phyloP scores from a whole-genome alignment of 176 grass and related monocot genomes.

The Dendrocalamus sinicus region DNA sequence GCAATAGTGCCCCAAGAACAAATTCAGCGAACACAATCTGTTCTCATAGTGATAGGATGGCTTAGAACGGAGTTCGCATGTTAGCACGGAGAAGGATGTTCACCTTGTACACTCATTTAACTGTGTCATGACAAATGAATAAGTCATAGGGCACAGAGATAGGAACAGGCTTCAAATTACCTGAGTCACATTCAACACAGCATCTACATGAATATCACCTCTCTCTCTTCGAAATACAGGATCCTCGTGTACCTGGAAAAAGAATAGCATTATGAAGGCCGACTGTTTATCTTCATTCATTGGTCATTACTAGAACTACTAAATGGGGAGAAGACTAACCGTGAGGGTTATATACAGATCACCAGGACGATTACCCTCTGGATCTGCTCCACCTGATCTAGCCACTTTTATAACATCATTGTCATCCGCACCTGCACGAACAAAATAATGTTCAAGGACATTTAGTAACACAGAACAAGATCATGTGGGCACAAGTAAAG shows the following conservation, averaged over 20 bases:
- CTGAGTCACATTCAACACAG: conserved; percentile 87
- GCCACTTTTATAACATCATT: conserved; percentile 75
- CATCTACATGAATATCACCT: conserved; percentile 91
- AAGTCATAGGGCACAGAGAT: neutral
- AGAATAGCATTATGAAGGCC: conserved; percentile 26
- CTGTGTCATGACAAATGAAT: neutral
- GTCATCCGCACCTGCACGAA: conserved; percentile 69
- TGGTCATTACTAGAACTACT: neutral
- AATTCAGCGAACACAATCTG: neutral
- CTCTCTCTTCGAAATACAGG: conserved; percentile 92
- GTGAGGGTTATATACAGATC: conserved; percentile 91
- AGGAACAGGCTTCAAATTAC: conserved; percentile 52
- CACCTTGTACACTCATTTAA: neutral
- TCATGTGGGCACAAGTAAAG: conserved; percentile 13
- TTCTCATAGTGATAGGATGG: neutral
- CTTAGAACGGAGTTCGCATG: neutral
- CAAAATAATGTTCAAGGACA: conserved; percentile 16
- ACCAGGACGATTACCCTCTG: conserved; percentile 71
- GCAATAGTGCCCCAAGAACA: neutral
- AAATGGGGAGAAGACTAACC: conserved; percentile 49
- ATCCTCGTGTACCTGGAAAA: conserved; percentile 78
- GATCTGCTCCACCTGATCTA: conserved; percentile 85
- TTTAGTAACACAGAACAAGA: conserved; percentile 9
- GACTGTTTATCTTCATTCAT: neutral
- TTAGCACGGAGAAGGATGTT: neutral